Evolutionary conservation across 305 asterid genomes (phyloP), one percentile per base, ranked within the genome.

Genomic region (Fraxinus xanthoxyloides): DNA sequence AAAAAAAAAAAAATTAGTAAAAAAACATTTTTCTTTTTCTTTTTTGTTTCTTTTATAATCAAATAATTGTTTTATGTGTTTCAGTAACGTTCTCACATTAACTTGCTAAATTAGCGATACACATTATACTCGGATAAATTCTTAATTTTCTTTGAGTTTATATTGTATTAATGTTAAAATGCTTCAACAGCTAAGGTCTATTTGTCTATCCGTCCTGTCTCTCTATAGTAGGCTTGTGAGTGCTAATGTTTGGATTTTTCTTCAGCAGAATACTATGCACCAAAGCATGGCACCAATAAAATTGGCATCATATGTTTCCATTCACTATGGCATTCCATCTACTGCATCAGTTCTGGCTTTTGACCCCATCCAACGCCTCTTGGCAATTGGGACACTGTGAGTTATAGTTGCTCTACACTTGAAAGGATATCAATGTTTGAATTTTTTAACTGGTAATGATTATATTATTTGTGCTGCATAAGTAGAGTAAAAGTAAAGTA

Each of bases 321-420:
- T 89, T 79, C 99, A 97, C 87, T 94, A 94, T 88, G 99, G 99
- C 80, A 92, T 97, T 80, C 98, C 99, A 78, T 90, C 96, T 36
- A 91, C 98, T 81, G 98, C 98, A 24, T 97, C 99, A 1, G 82
- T 89, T 84, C 88, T 97, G 78, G 93, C 97, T 80, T 97, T 88
- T 80, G 98, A 97, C 84, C 93, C 95, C 70, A 76, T 94, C 82
- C 98, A 97, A 79, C 86, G 92, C 83, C 93, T 97, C 82, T 87
- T 97, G 90, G 98, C 98, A 38, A 88, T 97, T 79, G 98, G 98
- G 84, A 94, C 99, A 72, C 75, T 93, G 99, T 97, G 89, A 89
- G 98, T 92, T 83, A 12, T 77, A 82, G 24, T 74, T 73, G 48
- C 73, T 81, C 46, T 40, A 12, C 7, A 4, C 77, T 56, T 32